Percentiles rank a stretch among this genome's conserved stretches.
These are phyloP conservation scores for Cystofilobasidium macerans DNA, from an alignment of 768 basidiomycete species.

Conservation along the genomic window DNA sequence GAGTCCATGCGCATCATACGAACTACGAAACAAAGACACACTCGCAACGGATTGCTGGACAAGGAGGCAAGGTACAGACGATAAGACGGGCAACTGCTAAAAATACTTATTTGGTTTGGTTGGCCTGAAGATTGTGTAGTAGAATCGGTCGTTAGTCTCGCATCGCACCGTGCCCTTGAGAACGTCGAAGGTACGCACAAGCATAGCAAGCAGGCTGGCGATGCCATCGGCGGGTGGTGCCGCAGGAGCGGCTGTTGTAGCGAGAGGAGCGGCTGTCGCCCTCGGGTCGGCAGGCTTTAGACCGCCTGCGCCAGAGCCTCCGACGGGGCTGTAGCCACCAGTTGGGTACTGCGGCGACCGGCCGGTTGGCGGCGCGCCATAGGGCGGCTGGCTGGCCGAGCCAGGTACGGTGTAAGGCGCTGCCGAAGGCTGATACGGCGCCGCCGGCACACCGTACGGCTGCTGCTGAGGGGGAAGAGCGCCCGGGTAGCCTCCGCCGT, in stretches of 20 bases:
- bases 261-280: background rate
- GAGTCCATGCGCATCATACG: no score
- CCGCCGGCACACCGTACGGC: background rate
- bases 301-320: background rate
- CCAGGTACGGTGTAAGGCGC: background rate
- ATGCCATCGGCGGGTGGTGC: conserved; percentile 1
- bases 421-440: background rate
- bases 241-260: background rate
- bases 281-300: background rate
- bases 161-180: no score
- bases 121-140: no score
- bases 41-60: no score
- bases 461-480: background rate
- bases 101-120: no score
- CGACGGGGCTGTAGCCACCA: conserved; percentile 3
- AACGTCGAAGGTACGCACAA: conserved; percentile 12
- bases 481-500: background rate
- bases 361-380: background rate
- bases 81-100: no score
- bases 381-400: background rate
- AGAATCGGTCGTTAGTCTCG: no score
- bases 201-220: conserved; percentile 5
- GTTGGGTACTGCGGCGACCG: background rate
- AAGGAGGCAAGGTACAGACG: no score
- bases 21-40: no score